Evolutionary conservation across 768 basidiomycete species (phyloP).

Genomic region (Pisolithus microcarpus): DNA sequence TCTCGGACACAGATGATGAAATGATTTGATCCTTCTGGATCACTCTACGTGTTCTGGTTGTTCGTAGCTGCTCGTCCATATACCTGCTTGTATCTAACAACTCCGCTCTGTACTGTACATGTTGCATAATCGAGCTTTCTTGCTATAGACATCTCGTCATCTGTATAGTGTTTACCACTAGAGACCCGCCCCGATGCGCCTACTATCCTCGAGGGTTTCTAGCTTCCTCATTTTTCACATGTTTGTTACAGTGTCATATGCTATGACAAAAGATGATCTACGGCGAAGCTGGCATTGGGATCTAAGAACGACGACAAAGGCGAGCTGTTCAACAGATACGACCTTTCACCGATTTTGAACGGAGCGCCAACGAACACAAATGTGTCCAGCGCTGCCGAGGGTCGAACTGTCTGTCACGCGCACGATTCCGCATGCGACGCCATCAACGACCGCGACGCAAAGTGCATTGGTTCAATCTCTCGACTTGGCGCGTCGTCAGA

Average conservation of each 20-base stretch:
- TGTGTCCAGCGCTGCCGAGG: not conserved
- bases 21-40: constrained; percentile 26
- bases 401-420: not conserved
- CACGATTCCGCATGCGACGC: not conserved
- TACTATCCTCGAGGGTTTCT: too few relatives aligned
- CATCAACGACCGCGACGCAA: not conserved
- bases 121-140: not conserved
- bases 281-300: too few relatives aligned
- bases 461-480: not conserved
- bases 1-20: constrained; percentile 84
- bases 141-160: not conserved
- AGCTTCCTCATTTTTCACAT: too few relatives aligned
- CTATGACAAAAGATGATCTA: too few relatives aligned
- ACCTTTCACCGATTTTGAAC: too few relatives aligned
- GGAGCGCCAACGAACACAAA: not conserved
- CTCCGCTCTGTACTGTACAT: not conserved
- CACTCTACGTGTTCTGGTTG: constrained; percentile 12
- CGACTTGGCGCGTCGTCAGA: not conserved
- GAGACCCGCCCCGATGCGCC: too few relatives aligned
- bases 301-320: too few relatives aligned
- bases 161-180: too few relatives aligned
- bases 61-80: not conserved
- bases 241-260: too few relatives aligned
- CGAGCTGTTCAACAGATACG: too few relatives aligned
- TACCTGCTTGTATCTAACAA: not conserved